Percentiles rank a stretch among this genome's conserved stretches.
Conservation (phyloP, 305 asterid species). For the Fraxinus albicans region DNA sequence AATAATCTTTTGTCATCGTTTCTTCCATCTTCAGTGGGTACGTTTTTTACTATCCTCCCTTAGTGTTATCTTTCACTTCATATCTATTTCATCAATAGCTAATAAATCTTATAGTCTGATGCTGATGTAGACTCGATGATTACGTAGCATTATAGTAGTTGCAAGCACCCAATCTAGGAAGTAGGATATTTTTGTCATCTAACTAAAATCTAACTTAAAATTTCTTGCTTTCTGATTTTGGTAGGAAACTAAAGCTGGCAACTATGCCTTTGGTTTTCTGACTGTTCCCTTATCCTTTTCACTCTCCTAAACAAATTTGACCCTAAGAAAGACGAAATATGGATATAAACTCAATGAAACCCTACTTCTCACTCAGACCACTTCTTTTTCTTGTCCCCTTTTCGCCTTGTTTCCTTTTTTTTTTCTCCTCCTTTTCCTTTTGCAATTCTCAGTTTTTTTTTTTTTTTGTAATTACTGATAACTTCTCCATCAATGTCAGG, state of each 20-base stretch:
- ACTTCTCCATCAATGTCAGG: background rate
- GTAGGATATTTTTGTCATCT: conserved; percentile 9
- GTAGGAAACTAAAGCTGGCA: background rate
- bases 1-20: conserved; percentile 93
- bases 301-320: background rate
- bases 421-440: background rate
- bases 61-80: conserved; percentile 23
- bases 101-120: conserved; percentile 6
- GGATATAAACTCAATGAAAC: background rate
- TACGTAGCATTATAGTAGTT: background rate
- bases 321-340: background rate
- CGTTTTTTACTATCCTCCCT: no score
- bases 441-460: background rate
- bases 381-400: background rate
- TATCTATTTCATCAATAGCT: conserved; percentile 14
- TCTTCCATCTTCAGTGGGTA: conserved; percentile 93
- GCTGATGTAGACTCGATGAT: conserved; percentile 1
- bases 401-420: background rate
- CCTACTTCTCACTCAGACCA: background rate
- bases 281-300: background rate
- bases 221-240: conserved; percentile 11
- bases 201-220: background rate
- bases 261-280: background rate
- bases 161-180: background rate
- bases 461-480: background rate